Conservation (phyloP, 2,329 filamentous ascomycete genomes). For the Colletotrichum kahawae region DNA sequence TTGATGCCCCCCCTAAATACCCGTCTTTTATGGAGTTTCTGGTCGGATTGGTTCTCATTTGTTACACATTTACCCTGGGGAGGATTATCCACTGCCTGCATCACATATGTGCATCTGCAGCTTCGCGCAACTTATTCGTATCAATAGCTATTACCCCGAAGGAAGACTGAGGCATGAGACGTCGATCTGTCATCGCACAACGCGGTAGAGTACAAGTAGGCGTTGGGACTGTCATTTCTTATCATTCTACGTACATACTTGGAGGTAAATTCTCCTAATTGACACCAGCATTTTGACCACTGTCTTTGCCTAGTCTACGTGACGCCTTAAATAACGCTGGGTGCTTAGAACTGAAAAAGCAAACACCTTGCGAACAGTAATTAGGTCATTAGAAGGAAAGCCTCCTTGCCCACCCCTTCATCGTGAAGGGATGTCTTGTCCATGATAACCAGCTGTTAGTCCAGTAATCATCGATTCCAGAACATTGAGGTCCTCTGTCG, state of each 20-base stretch:
- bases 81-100: not conserved
- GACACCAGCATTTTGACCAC: not conserved
- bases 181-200: not conserved
- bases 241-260: slow-evolving; percentile 10
- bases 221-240: not conserved
- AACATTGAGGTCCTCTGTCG: not conserved
- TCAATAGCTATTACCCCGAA: not conserved
- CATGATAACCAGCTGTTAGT: not conserved
- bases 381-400: not conserved
- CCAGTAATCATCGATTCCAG: not conserved
- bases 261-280: not conserved
- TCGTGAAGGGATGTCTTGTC: not conserved
- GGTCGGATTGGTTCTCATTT: not conserved
- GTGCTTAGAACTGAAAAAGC: not conserved
- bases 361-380: not conserved
- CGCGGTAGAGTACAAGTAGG: not conserved
- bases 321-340: not conserved
- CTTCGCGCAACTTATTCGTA: not conserved
- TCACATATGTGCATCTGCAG: not conserved
- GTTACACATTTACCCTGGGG: not conserved
- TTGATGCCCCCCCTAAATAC: slow-evolving; percentile 22
- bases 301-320: not conserved
- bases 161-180: not conserved
- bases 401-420: not conserved
- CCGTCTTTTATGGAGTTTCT: slow-evolving; percentile 19